Evolutionary conservation across 1,139 yeast species (phyloP), one percentile per base, ranked within the genome.

Genomic region (Protomyces inouyei): DNA sequence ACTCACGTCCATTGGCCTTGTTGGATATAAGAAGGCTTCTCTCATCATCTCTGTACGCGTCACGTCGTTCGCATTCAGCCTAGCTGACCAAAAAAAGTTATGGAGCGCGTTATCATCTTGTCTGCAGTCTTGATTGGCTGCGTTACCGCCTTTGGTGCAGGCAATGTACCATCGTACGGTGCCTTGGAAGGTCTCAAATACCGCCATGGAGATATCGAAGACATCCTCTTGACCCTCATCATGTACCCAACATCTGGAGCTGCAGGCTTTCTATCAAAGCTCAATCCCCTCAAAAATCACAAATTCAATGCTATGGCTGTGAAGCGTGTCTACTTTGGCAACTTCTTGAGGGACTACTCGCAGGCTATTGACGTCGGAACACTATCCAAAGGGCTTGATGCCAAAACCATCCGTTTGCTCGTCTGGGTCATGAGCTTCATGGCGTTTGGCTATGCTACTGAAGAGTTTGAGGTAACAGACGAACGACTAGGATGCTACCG

Each of bases 291-390:
- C 14, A 52, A 55, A n/a, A 52, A 48, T 23, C 53, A 59, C 32
- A 70, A 71, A 57, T 71, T 71, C 64, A 68, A 68, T 60, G 66
- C 67, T 21, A 61, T 69, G 53, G 69, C 68, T 9, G 69, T 71
- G 60, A 71, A 69, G 57, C 69, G 70, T 3, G 70, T 70, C 23
- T 71, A 71, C 60, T 71, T 71, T 65, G 73, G 73, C 21, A 71
- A 71, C 63, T 71, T 73, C 73, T 68, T 71, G 10, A 66, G 73
- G 18, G 73, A 71, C 57, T 71, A 71, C 52, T 71, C 73, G 8
- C 73, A 71, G 64, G 72, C 72, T 18, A 67, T 71, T 10, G 73
- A 71, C 52, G 70, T 71, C n/a, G 73, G 71, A 8, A 69, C 72
- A 2, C 65, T 71, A 32, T 66, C 67, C 37, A 67, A 67, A 57